Percentiles rank a stretch among this genome's conserved stretches.
Evolutionary conservation across 495 filamentous ascomycete species (phyloP).

Genomic region (Tuber indicum): DNA sequence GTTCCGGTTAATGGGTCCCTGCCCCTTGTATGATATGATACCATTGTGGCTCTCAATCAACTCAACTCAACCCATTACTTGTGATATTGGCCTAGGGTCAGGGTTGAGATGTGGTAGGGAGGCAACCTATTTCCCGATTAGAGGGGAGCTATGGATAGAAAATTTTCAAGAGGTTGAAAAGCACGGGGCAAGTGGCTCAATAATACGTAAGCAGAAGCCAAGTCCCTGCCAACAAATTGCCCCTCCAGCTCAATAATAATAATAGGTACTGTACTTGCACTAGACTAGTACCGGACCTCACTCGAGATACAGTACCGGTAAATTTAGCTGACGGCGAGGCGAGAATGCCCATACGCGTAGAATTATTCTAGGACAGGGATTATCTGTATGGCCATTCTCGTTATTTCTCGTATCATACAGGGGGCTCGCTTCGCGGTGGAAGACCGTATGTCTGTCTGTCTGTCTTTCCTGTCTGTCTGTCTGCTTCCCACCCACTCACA

Average conservation of each 20-base stretch:
- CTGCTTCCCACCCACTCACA: not conserved
- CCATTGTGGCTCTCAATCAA: not conserved
- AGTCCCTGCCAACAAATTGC: not conserved
- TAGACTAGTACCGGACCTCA: not conserved
- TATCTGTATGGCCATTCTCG: too few relatives aligned
- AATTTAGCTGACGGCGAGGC: too few relatives aligned
- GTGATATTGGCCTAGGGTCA: not conserved
- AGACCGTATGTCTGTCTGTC: too few relatives aligned
- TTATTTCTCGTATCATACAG: too few relatives aligned
- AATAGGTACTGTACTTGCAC: not conserved
- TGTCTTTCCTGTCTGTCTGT: not conserved
- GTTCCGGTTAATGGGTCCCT: not conserved
- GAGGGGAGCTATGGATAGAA: not conserved
- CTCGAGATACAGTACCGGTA: too few relatives aligned
- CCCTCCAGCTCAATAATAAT: not conserved
- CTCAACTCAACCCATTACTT: not conserved
- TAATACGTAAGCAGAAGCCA: not conserved
- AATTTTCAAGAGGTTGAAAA: not conserved
- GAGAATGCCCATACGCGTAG: too few relatives aligned
- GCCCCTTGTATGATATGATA: not conserved
- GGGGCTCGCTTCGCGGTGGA: too few relatives aligned
- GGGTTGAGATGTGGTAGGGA: not conserved
- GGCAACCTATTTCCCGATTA: not conserved
- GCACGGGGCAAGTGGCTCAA: slow-evolving; percentile 4
- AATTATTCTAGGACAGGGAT: too few relatives aligned